Percentiles rank a stretch among this genome's conserved stretches.
Evolutionary conservation across 2,329 filamentous ascomycete species (phyloP).

Genomic region (Colletotrichum zoysiae): DNA sequence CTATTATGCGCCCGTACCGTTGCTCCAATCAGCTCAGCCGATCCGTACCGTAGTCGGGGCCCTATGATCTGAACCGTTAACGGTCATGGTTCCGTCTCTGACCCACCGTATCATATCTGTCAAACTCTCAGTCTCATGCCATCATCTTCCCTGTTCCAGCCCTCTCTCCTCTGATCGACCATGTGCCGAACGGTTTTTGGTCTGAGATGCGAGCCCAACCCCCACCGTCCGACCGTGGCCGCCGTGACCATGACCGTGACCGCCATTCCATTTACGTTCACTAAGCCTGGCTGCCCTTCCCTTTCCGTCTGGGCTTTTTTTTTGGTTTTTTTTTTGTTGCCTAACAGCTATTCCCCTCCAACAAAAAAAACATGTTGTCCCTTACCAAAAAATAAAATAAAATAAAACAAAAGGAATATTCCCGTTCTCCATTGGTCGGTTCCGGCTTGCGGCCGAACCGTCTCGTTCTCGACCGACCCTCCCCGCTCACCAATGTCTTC

Average conservation of each 20-base stretch:
- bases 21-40: neutral
- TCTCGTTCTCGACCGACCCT: constrained; percentile 16
- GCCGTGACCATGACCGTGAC: constrained; percentile 26
- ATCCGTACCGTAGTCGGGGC: neutral
- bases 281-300: neutral
- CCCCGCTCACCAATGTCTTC: constrained; percentile 31
- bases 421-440: constrained; percentile 27
- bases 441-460: constrained; percentile 32
- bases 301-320: neutral
- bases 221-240: constrained; percentile 30
- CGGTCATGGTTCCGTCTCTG: neutral
- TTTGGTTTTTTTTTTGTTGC: constrained; percentile 19
- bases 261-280: constrained; percentile 37
- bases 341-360: neutral
- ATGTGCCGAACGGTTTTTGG: constrained; percentile 31
- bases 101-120: constrained; percentile 48
- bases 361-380: neutral
- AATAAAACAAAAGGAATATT: no score
- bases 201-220: constrained; percentile 32
- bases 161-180: constrained; percentile 18
- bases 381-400: neutral
- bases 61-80: neutral
- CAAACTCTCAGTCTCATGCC: constrained; percentile 68
- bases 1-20: neutral
- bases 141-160: constrained; percentile 65